A percentile compares a stretch with the other conserved stretches of the same genome.
These are phyloP conservation scores for Abrus pulchellus DNA, from an alignment of 306 rosid species.

Conservation along the genomic window DNA sequence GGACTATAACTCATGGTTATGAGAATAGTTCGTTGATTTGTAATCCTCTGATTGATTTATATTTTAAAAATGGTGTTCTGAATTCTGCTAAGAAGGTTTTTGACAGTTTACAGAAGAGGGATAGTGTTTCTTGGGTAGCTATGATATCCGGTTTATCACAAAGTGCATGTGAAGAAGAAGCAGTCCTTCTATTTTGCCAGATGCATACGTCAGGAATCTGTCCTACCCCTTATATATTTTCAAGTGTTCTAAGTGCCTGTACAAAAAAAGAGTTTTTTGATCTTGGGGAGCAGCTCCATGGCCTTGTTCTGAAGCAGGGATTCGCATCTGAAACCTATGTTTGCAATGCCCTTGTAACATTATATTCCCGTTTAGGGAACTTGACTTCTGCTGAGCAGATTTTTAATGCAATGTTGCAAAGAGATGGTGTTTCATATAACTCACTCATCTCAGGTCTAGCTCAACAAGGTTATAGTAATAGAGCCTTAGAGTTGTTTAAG, in stretches of 20 bases:
- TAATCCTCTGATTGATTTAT: conserved; percentile 77
- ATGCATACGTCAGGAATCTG: conserved; percentile 69
- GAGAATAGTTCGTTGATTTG: conserved; percentile 60
- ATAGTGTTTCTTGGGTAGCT: conserved; percentile 91
- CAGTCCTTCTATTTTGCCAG: conserved; percentile 69
- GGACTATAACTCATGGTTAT: conserved; percentile 67
- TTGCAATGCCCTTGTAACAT: conserved; percentile 85
- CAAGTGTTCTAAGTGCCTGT: conserved; percentile 86
- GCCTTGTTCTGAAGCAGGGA: conserved; percentile 79
- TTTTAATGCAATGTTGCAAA: conserved; percentile 64
- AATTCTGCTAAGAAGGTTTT: conserved; percentile 77
- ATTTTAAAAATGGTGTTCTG: conserved; percentile 65
- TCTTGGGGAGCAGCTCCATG: conserved; percentile 80
- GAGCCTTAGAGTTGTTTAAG: conserved; percentile 70
- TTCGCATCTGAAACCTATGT: conserved; percentile 78
- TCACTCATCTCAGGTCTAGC: conserved; percentile 89
- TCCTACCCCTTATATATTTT: conserved; percentile 82
- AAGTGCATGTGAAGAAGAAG: conserved; percentile 75
- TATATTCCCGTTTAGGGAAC: conserved; percentile 74
- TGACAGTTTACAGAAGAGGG: conserved; percentile 56
- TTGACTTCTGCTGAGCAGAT: conserved; percentile 67
- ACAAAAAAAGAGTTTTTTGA: conserved; percentile 61
- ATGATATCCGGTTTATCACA: conserved; percentile 86
- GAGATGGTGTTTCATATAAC: conserved; percentile 87
- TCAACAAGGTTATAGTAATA: conserved; percentile 70